A percentile compares a stretch with the other conserved stretches of the same genome.
These are phyloP conservation scores for Wallacemonas rigidus DNA, from an alignment of 208 protist genomes.

Conservation along the genomic window DNA sequence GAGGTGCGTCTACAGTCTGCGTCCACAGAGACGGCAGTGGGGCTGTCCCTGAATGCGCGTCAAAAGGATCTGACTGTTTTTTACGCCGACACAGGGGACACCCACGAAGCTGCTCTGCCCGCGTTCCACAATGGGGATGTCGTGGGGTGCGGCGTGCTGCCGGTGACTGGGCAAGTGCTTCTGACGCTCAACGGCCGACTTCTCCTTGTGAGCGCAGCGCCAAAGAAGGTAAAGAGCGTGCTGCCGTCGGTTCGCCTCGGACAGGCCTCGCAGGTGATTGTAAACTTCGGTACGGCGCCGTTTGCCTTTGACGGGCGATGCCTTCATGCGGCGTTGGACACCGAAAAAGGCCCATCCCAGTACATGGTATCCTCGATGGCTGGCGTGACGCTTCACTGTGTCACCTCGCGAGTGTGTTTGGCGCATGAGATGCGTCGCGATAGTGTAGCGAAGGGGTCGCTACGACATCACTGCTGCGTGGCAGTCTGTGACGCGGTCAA, in stretches of 20 bases:
- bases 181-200: constrained; percentile 89
- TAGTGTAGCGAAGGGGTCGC: neutral
- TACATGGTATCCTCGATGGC: constrained; percentile 78
- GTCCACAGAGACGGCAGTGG: constrained; percentile 12
- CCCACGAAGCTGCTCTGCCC: constrained; percentile 49
- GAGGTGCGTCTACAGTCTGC: constrained; percentile 70
- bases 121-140: constrained; percentile 75
- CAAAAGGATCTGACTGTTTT: constrained; percentile 53
- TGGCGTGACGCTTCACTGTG: constrained; percentile 70
- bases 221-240: constrained; percentile 39
- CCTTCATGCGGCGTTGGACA: constrained; percentile 65
- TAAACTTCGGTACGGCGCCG: constrained; percentile 82
- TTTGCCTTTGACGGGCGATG: constrained; percentile 85
- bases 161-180: constrained; percentile 71
- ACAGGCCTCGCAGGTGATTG: constrained; percentile 54
- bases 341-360: constrained; percentile 59
- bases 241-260: constrained; percentile 75
- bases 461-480: constrained; percentile 48
- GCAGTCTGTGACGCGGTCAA: constrained; percentile 73
- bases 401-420: constrained; percentile 73
- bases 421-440: constrained; percentile 25
- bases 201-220: constrained; percentile 54
- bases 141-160: constrained; percentile 80
- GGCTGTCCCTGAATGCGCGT: constrained; percentile 10
- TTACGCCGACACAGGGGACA: constrained; percentile 68